Conservation (phyloP, 2,329 filamentous ascomycete species). For the Zalaria sp. region DNA sequence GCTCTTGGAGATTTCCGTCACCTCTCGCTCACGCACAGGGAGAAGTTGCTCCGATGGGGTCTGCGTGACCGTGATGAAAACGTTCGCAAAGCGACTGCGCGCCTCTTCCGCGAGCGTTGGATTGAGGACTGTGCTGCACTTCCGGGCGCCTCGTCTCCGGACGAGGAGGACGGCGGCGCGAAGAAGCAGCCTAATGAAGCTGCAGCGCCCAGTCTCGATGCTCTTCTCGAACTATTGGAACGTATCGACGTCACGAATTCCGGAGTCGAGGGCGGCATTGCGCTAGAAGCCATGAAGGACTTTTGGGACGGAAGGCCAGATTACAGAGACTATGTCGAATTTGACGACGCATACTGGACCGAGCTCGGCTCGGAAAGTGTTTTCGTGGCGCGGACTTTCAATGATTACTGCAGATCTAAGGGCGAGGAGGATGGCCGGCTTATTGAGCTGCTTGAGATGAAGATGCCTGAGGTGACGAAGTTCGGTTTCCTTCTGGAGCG, state of each 20-base stretch:
- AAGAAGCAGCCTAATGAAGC: conserved; percentile 30
- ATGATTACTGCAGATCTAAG: conserved; percentile 63
- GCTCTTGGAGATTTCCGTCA: conserved; percentile 88
- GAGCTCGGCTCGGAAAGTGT: conserved; percentile 71
- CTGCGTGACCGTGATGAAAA: conserved; percentile 86
- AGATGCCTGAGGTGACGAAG: conserved; percentile 86
- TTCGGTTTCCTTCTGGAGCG: conserved; percentile 76
- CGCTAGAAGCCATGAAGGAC: conserved; percentile 82
- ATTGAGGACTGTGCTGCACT: conserved; percentile 82
- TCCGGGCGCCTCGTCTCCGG: conserved; percentile 43
- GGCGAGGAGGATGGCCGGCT: conserved; percentile 49
- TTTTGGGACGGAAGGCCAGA: conserved; percentile 92
- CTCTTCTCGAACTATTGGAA: conserved; percentile 78
- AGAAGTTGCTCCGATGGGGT: conserved; percentile 91
- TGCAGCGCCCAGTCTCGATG: conserved; percentile 59
- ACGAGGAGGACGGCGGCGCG: conserved; percentile 33
- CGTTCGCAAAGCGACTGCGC: conserved; percentile 80
- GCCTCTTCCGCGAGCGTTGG: conserved; percentile 90
- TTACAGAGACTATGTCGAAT: conserved; percentile 57
- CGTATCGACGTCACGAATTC: conserved; percentile 88
- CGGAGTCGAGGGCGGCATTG: conserved; percentile 78
- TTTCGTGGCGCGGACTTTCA: conserved; percentile 85
- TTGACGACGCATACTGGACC: conserved; percentile 67
- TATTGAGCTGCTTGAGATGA: conserved; percentile 70
- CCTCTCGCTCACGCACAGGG: conserved; percentile 81